Percentiles rank a stretch among this genome's conserved stretches.
Conservation (phyloP, 179 eudicot genomes). For the Beta macrorhiza region DNA sequence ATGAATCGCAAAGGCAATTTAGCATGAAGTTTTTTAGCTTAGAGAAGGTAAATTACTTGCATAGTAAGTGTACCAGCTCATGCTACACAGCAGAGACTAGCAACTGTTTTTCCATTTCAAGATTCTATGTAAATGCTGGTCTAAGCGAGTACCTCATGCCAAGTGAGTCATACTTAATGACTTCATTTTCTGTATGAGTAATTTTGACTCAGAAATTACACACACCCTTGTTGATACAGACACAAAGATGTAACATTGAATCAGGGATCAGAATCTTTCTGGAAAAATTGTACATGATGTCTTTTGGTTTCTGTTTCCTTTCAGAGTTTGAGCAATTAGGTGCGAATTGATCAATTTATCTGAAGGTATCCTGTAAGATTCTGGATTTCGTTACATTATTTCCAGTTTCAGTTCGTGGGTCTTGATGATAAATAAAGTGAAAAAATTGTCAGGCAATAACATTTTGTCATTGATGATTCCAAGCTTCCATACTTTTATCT, state of each 20-base stretch:
- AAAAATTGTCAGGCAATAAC: background rate
- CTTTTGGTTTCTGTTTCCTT: constrained; percentile 17
- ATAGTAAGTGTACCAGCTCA: background rate
- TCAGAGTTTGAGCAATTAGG: background rate
- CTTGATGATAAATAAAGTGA: background rate
- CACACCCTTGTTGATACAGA: constrained; percentile 7
- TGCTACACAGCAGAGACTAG: constrained; percentile 4
- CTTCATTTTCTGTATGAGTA: constrained; percentile 16
- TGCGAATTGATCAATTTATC: constrained; percentile 1
- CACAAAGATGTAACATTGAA: background rate
- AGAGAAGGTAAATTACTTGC: background rate
- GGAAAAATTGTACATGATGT: constrained; percentile 28
- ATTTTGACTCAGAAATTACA: constrained; percentile 14
- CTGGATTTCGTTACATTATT: background rate
- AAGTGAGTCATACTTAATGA: constrained; percentile 8
- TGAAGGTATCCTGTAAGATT: constrained; percentile 5
- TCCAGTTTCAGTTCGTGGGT: background rate
- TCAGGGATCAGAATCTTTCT: background rate
- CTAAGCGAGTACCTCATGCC: constrained; percentile 9
- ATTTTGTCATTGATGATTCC: background rate
- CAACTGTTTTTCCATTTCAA: background rate
- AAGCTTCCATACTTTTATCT: no score
- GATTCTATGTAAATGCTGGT: background rate
- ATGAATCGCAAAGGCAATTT: constrained; percentile 70
- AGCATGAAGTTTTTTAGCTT: constrained; percentile 6